Percentiles rank a stretch among this genome's conserved stretches.
Conservation (phyloP, 1,139 yeast genomes). For the Geotrichum reessii region DNA sequence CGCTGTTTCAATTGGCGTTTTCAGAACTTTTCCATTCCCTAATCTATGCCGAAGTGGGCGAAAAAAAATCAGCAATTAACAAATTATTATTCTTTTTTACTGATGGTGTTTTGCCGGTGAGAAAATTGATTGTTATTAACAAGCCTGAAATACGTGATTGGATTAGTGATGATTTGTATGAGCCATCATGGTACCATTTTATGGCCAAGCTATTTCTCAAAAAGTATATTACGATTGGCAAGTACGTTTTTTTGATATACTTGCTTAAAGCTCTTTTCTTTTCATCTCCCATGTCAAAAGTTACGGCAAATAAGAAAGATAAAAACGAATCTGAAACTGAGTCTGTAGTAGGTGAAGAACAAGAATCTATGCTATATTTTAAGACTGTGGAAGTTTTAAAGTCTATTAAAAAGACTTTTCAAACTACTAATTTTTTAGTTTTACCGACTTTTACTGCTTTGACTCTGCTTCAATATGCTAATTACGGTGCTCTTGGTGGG, state of each 20-base stretch:
- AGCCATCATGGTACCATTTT: slow-evolving; percentile 30
- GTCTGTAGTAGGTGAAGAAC: background rate
- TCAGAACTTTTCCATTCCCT: slow-evolving; percentile 37
- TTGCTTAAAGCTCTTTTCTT: slow-evolving; percentile 9
- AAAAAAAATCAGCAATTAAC: slow-evolving; percentile 1
- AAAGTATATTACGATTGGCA: slow-evolving; percentile 29
- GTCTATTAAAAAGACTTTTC: slow-evolving; percentile 25
- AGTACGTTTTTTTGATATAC: slow-evolving; percentile 32
- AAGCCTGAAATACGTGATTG: background rate
- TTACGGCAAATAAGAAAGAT: slow-evolving; percentile 2
- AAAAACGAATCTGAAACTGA: slow-evolving; percentile 15
- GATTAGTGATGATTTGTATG: slow-evolving; percentile 1
- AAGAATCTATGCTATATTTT: background rate
- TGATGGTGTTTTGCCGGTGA: slow-evolving; percentile 27
- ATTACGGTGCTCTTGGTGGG: slow-evolving; percentile 38
- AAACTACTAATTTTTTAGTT: slow-evolving; percentile 34
- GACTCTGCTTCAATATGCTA: slow-evolving; percentile 32
- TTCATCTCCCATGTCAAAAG: background rate
- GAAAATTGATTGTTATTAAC: background rate
- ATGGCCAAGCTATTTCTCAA: slow-evolving; percentile 25
- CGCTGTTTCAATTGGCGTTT: slow-evolving; percentile 38
- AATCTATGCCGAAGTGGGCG: slow-evolving; percentile 33
- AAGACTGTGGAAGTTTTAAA: background rate
- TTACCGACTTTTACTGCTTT: slow-evolving; percentile 37
- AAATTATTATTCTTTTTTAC: slow-evolving; percentile 3